Percentiles rank a stretch among this genome's conserved stretches.
Conservation (phyloP, 1,284 basidiomycete genomes). For the Porogramme epimiltina region DNA sequence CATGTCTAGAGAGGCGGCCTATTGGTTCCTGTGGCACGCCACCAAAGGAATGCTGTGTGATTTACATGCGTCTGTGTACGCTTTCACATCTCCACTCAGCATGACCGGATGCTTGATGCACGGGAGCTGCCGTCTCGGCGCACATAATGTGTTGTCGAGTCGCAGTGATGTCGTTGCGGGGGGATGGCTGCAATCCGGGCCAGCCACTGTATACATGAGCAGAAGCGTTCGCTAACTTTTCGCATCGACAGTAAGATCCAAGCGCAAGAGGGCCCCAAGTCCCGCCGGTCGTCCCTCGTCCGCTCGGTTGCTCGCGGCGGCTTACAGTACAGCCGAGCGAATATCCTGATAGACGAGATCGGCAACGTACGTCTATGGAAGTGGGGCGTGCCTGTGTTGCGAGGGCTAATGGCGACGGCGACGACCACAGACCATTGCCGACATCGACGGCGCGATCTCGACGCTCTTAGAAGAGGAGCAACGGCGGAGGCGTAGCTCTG, state of each 20-base stretch:
- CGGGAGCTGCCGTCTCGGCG: too few relatives aligned
- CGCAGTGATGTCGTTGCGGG: too few relatives aligned
- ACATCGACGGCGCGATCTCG: constrained; percentile 27
- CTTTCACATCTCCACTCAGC: too few relatives aligned
- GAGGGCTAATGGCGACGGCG: constrained; percentile 1
- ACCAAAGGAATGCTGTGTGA: too few relatives aligned
- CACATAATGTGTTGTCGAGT: too few relatives aligned
- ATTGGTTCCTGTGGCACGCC: too few relatives aligned
- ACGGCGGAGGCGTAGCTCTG: constrained; percentile 19
- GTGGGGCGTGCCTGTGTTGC: background rate
- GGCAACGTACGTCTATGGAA: constrained; percentile 43
- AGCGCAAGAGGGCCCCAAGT: constrained; percentile 41
- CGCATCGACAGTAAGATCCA: constrained; percentile 54
- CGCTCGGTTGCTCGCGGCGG: constrained; percentile 26
- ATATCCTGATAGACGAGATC: constrained; percentile 61
- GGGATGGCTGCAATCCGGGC: too few relatives aligned
- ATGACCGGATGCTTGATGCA: too few relatives aligned
- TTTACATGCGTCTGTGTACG: too few relatives aligned
- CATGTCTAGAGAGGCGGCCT: too few relatives aligned
- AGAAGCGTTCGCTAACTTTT: too few relatives aligned
- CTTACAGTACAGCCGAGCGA: constrained; percentile 45
- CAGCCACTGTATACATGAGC: too few relatives aligned
- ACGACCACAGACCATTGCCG: constrained; percentile 30
- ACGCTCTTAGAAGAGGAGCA: constrained; percentile 27
- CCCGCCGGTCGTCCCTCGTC: constrained; percentile 47